Base-by-base conservation (phyloP, 495 filamentous ascomycete species). In the Penicillium lagena region DNA sequence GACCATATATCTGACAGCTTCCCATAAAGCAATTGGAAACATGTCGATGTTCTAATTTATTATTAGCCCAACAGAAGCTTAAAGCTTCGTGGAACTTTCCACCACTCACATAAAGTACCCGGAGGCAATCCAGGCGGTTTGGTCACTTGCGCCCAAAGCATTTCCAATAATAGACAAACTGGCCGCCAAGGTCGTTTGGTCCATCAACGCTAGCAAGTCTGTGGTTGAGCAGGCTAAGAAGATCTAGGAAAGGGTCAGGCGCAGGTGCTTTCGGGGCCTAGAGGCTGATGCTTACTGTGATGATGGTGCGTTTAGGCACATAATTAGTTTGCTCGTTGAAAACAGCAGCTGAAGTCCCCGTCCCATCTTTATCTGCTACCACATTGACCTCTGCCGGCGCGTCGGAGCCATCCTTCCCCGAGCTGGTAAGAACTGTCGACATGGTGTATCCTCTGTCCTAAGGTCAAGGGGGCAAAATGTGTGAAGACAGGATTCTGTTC, bases 251-350 rank as follows among this genome's bases (percentile, higher is more conserved):
- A 37, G 37, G 47, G 43, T 44, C 35, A 14, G 32, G 35, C 43
- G 39, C 49, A 39, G 33, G 29, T 1, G 27, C 35, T 33, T 30
- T 46, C 28, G 8, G 11, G 12, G 0, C 17, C 6, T 31, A 12
- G 12, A 28, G 1, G 35, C 14, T 28, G 9, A 31, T 7, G 43
- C 61, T 48, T 46, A 78, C 75, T 8, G 62, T 77, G 54, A 77
- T 71, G 17, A 78, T 75, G 1, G 64, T 74, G 32, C 59, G 59
- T 32, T 49, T 68, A 8, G 75, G 75, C 29, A 77, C 66, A 62
- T 77, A 77, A 49, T 77, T 77, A 2, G 73, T 78, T 54, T 78
- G 75, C 35, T 78, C 75, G 28, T 75, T 77, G 59, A 78, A 77
- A 12, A 56, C 41, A 10, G 62, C 44, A 11, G 48, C 55, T 35